Base-by-base conservation (phyloP, 2,329 filamentous ascomycete genomes). In the Trichoderma sp. region DNA sequence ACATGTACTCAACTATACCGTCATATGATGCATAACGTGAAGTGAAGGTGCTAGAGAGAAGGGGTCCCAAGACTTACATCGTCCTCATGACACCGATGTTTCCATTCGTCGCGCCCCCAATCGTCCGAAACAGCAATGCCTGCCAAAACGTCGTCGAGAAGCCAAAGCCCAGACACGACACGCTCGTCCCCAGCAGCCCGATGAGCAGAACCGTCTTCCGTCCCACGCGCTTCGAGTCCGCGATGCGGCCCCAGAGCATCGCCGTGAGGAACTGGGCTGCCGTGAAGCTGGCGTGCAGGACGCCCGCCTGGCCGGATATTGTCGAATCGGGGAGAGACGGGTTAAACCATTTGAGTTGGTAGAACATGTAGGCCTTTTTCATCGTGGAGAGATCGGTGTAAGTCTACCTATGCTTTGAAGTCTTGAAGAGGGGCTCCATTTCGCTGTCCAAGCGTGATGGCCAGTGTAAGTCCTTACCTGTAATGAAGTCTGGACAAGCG, bases 201-300 rank as follows among this genome's bases (percentile, higher is more conserved):
- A 96, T 86, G 61, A 96, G 78, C 19, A 97, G 80, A 15, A 95
- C 90, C 17, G 83, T 84, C 76, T 96, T 96, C 56, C 92, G 84
- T 0, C 92, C 93, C 65, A 85, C 83, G 63, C 78, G 80, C 44
- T 85, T 84, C 7, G 83, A 83, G 71, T 88, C 84, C 7, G 89
- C 87, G 3, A 93, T 78, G 0, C 89, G 82, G 0, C 92, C 92
- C 92, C 92, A 96, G 67, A 92, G 76, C 75, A 96, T 88, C 3
- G 91, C 91, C 1, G 92, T 96, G 24, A 91, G 73, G 72, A 94
- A 94, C 74, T 97, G 92, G 0, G 90, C 89, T 0, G 88, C 89
- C 0, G 90, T 93, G 73, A 96, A 96, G 45, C 88, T 88, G 14
- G 90, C 91, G 55, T 91, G 87, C 26, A 96, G 80, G 2, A 96